A percentile compares a stretch with the other conserved stretches of the same genome.
Conservation (phyloP, 768 basidiomycete species). For the Lentinula raphanica region DNA sequence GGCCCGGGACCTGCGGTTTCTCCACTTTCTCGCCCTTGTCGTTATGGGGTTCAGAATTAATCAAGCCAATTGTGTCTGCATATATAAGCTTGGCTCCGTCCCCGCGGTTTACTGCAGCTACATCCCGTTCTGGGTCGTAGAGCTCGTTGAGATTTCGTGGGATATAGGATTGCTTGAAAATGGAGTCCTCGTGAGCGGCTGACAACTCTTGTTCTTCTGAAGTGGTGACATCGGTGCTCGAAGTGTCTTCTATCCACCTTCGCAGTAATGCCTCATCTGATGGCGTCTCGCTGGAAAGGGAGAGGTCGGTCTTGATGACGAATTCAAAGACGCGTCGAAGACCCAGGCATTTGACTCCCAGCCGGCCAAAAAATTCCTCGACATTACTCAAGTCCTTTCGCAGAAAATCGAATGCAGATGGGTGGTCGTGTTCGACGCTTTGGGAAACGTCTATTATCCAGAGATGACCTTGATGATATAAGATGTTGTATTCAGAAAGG, state of each 20-base stretch:
- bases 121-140: conserved; percentile 91
- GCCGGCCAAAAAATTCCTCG: conserved; percentile 84
- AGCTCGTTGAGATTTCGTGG: conserved; percentile 90
- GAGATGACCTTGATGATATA: conserved; percentile 77
- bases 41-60: conserved; percentile 30
- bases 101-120: conserved; percentile 66
- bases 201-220: conserved; percentile 13
- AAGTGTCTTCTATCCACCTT: conserved; percentile 38
- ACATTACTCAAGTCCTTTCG: conserved; percentile 88
- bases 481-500: conserved; percentile 95
- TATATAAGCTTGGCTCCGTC: conserved; percentile 78
- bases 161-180: conserved; percentile 90
- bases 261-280: conserved; percentile 31
- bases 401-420: conserved; percentile 92
- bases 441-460: conserved; percentile 98
- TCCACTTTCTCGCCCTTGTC: neutral
- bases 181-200: conserved; percentile 69
- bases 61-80: conserved; percentile 77
- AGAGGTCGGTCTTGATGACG: conserved; percentile 56
- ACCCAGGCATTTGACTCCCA: conserved; percentile 73
- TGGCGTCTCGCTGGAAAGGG: conserved; percentile 23
- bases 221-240: neutral
- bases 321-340: conserved; percentile 85
- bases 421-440: conserved; percentile 98
- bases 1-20: conserved; percentile 11